Base-by-base conservation (phyloP, 345 rosid species). In the Clarkia xantiana region DNA sequence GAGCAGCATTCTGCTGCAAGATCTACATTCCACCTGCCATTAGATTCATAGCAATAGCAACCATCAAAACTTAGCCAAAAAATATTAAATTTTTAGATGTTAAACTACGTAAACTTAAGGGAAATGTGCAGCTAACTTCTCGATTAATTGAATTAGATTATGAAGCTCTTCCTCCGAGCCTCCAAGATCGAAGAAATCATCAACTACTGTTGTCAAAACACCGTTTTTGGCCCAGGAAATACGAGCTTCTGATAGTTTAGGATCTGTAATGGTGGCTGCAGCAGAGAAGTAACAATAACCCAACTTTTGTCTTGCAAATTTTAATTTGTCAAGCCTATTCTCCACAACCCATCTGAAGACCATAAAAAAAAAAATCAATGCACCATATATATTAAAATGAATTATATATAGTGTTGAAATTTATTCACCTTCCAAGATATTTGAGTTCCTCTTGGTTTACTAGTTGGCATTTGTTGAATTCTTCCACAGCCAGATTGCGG, bases 161-260 rank as follows among this genome's bases (percentile, higher is more conserved):
- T 71, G 52, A 23, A 78, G 58, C 57, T 89, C 97, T 63, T 78
- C 90, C 50, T 57, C 69, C 17, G 95, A 82, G 38, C 88, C 95
- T 54, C 91, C 95, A 62, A 83, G 70, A 56, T 90, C 96, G 54
- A 72, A 90, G 56, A 90, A 90, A 62, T 86, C 97, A 42, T 86
- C 97, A 11, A 86, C 72, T 44, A 86, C 81, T 9, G 96, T 90
- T 18, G 91, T 75, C 53, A 90, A 86, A 29, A 86, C 89, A 15
- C 78, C 79, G 49, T 78, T 81, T 76, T 90, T 90, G 51, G 94
- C 94, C 97, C 96, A 90, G n/a, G 91, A 68, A 44, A 81, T 73
- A 40, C 94, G 91, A 10, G 96, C 94, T 66, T 79, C 79, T 14
- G 86, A 74, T 58, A 90, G 50, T 64, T 76, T 80, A 14, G 89